These are phyloP conservation scores for Podaxis pistillaris DNA, from an alignment of 768 basidiomycete genomes.

Conservation along the genomic window DNA sequence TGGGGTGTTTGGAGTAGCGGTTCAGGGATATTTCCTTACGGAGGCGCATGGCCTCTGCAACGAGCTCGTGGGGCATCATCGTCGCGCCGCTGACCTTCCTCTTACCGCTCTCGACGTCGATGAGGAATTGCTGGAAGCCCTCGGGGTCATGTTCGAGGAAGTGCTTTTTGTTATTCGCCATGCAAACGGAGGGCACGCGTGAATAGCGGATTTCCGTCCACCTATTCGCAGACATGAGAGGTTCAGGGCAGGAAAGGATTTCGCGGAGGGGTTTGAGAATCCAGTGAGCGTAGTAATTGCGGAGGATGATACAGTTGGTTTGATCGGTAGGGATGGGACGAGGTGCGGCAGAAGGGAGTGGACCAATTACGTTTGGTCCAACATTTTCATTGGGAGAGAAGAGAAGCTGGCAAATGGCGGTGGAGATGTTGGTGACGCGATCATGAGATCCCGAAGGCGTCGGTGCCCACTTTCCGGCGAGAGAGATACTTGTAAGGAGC, in stretches of 20 bases:
- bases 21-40: not conserved
- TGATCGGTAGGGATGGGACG: constrained; percentile 20
- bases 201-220: constrained; percentile 59
- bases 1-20: constrained; percentile 19
- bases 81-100: constrained; percentile 63
- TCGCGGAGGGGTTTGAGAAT: constrained; percentile 57
- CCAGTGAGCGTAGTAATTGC: constrained; percentile 58
- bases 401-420: constrained; percentile 58
- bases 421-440: constrained; percentile 59
- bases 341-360: constrained; percentile 6
- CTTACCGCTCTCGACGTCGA: constrained; percentile 53
- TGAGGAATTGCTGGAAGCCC: constrained; percentile 58
- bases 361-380: constrained; percentile 30
- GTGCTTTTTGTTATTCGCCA: constrained; percentile 51
- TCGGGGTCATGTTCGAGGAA: constrained; percentile 60
- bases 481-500: constrained; percentile 44
- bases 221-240: constrained; percentile 57
- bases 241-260: constrained; percentile 47
- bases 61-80: constrained; percentile 62
- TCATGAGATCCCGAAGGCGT: constrained; percentile 60
- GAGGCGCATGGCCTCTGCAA: constrained; percentile 33
- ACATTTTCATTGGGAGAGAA: constrained; percentile 28
- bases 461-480: constrained; percentile 73
- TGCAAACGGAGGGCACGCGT: constrained; percentile 60
- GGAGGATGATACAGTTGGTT: constrained; percentile 40